Conservation (phyloP, 2,329 filamentous ascomycete genomes). For the Pyrenophora seminiperda region DNA sequence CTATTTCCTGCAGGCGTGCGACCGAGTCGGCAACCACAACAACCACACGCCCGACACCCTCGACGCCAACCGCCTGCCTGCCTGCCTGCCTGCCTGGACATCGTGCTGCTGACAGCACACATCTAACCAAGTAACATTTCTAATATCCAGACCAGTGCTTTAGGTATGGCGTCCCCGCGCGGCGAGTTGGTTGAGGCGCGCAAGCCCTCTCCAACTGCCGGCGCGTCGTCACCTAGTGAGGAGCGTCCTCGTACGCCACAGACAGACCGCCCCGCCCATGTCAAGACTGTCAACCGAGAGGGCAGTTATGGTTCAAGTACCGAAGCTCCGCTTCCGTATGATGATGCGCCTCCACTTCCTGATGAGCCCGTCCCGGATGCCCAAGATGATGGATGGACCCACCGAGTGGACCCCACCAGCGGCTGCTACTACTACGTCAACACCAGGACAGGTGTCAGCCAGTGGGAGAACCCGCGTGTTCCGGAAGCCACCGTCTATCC, state of each 20-base stretch:
- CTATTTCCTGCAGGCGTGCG: constrained; percentile 9
- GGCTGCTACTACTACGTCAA: constrained; percentile 86
- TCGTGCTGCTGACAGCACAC: constrained; percentile 25
- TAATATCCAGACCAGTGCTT: constrained; percentile 21
- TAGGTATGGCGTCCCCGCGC: constrained; percentile 21
- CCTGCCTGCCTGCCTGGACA: constrained; percentile 18
- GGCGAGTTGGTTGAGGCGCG: constrained; percentile 15
- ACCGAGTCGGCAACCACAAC: constrained; percentile 2
- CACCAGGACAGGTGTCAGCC: constrained; percentile 71
- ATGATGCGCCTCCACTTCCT: constrained; percentile 51
- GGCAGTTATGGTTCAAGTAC: constrained; percentile 14
- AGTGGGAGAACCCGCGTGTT: constrained; percentile 87
- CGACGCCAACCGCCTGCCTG: constrained; percentile 7
- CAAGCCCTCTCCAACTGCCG: constrained; percentile 19
- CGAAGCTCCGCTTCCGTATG: constrained; percentile 33
- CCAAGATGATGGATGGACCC: constrained; percentile 76
- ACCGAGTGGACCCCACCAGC: constrained; percentile 72
- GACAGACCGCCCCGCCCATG: constrained; percentile 10
- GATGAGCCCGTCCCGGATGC: constrained; percentile 53
- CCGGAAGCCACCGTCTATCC: constrained; percentile 50
- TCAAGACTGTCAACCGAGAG: constrained; percentile 12
- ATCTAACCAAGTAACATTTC: constrained; percentile 20
- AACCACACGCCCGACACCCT: constrained; percentile 5
- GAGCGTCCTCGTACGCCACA: constrained; percentile 12
- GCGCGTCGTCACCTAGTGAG: constrained; percentile 14